These are phyloP conservation scores for Rhododendron williamsianum DNA, from an alignment of 148 eudicot genomes.

Conservation along the genomic window DNA sequence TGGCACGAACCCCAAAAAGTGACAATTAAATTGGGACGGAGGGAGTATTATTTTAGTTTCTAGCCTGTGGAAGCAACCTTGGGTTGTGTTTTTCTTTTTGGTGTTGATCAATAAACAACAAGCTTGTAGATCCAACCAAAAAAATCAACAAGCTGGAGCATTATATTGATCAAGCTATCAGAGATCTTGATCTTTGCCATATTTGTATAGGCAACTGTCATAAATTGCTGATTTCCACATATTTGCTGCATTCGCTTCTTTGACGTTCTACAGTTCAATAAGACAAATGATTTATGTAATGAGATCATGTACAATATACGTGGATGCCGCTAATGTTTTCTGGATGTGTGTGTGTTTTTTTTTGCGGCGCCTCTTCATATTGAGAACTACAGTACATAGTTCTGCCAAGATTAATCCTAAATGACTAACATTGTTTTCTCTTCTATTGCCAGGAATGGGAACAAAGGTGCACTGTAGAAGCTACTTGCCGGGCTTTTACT, in stretches of 20 bases:
- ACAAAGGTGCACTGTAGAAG: slow-evolving; percentile 67
- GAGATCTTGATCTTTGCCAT: not conserved
- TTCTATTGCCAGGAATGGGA: slow-evolving; percentile 65
- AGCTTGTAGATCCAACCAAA: not conserved
- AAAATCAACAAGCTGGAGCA: not conserved
- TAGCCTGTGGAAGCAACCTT: not conserved
- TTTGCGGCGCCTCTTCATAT: not conserved
- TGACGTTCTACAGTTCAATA: not conserved
- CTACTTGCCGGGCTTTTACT: slow-evolving; percentile 52
- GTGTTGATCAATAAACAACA: not conserved
- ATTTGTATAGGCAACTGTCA: not conserved
- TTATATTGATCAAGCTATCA: not conserved
- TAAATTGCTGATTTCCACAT: not conserved
- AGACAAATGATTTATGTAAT: not conserved
- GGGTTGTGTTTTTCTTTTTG: not conserved
- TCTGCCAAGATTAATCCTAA: not conserved
- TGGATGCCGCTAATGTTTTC: not conserved
- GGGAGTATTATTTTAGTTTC: slow-evolving; percentile 7
- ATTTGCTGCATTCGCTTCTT: not conserved
- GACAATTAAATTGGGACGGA: no score
- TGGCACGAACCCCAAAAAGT: no score
- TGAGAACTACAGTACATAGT: not conserved
- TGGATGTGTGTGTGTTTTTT: not conserved
- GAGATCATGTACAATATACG: not conserved
- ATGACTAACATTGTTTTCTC: slow-evolving; percentile 7